Conservation (phyloP, 768 basidiomycete genomes). For the Candolleomyces aberdarensis region DNA sequence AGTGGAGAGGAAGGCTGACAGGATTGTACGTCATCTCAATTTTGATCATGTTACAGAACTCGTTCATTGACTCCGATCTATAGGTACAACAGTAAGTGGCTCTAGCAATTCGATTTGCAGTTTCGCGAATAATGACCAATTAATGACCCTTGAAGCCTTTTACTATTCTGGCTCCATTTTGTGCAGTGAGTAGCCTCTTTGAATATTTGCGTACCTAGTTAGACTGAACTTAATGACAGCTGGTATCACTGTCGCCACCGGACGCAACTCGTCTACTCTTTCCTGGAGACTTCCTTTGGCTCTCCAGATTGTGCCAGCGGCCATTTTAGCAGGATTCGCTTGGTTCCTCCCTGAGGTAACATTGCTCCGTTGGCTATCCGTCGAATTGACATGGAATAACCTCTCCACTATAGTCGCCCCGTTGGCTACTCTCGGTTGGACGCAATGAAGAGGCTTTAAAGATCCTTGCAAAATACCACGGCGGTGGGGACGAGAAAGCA, state of each 20-base stretch:
- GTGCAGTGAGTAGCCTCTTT: slow-evolving; percentile 28
- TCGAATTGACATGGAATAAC: neutral
- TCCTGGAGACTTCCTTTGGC: slow-evolving; percentile 53
- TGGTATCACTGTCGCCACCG: slow-evolving; percentile 43
- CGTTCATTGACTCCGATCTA: no score
- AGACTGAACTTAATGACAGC: slow-evolving; percentile 18
- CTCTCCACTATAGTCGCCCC: slow-evolving; percentile 38
- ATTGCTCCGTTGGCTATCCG: neutral
- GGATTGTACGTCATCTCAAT: slow-evolving; percentile 26
- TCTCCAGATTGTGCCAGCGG: slow-evolving; percentile 48
- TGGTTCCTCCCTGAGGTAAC: slow-evolving; percentile 37
- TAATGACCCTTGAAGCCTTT: slow-evolving; percentile 31
- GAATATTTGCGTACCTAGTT: neutral
- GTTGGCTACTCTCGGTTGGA: slow-evolving; percentile 51
- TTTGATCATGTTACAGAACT: no score
- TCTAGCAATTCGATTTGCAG: neutral
- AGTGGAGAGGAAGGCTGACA: slow-evolving; percentile 51
- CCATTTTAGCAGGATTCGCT: slow-evolving; percentile 30
- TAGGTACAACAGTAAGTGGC: slow-evolving; percentile 28
- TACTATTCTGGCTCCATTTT: slow-evolving; percentile 44
- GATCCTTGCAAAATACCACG: slow-evolving; percentile 52
- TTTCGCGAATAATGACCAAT: neutral
- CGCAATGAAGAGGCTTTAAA: slow-evolving; percentile 44
- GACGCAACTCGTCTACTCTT: slow-evolving; percentile 27
- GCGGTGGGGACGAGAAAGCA: slow-evolving; percentile 45